phyloP scores from a whole-genome alignment of 441 rosid genomes.

The Viola pubescens region DNA sequence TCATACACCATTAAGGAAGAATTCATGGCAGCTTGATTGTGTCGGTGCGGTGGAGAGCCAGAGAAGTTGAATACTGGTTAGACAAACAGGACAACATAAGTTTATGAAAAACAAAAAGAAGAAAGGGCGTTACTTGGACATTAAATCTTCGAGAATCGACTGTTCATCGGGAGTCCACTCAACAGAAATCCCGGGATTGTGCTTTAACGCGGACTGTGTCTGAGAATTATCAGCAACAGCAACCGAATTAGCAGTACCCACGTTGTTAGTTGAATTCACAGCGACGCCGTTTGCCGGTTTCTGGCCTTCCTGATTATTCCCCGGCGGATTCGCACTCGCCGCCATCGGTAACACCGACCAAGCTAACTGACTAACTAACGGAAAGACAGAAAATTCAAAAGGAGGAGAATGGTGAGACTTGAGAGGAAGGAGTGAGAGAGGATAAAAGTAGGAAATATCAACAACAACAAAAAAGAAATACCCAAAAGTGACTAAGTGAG shows the following conservation, averaged over 20 bases:
- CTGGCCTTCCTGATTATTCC: constrained; percentile 16
- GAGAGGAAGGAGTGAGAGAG: too few relatives aligned
- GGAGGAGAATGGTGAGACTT: too few relatives aligned
- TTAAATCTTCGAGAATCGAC: constrained; percentile 58
- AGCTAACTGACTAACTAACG: too few relatives aligned
- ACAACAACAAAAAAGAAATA: too few relatives aligned
- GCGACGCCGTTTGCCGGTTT: constrained; percentile 34
- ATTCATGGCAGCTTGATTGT: too few relatives aligned
- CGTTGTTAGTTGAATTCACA: constrained; percentile 37
- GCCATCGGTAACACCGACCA: constrained; percentile 32
- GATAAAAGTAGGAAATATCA: too few relatives aligned
- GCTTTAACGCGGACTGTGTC: constrained; percentile 49
- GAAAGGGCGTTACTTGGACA: constrained; percentile 31
- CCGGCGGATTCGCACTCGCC: constrained; percentile 42
- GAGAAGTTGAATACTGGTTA: neutral
- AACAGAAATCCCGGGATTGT: constrained; percentile 51
- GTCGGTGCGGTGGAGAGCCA: neutral
- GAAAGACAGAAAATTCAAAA: too few relatives aligned
- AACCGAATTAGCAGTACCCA: constrained; percentile 21
- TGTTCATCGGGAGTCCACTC: constrained; percentile 73
- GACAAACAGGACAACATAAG: neutral
- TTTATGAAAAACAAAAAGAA: too few relatives aligned
- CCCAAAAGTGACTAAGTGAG: too few relatives aligned
- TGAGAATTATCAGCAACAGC: constrained; percentile 11
- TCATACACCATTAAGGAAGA: too few relatives aligned